These are phyloP conservation scores for Phytophthora agathidicida DNA, from an alignment of 352 stramenopile species.

Conservation along the genomic window DNA sequence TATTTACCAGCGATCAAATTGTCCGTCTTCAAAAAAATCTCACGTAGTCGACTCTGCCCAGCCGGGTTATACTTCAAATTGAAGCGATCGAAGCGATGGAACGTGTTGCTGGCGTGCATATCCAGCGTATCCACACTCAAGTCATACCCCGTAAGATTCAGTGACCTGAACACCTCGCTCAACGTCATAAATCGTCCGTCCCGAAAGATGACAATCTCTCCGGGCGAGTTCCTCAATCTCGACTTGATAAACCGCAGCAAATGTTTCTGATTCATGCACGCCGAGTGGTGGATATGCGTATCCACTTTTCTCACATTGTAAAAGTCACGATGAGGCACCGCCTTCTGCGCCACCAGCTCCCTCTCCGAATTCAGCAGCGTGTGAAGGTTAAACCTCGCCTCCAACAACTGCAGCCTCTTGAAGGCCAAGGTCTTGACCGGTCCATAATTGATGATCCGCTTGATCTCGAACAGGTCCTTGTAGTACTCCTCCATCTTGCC, in stretches of 20 bases:
- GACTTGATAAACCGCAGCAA: conserved; percentile 93
- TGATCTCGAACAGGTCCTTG: conserved; percentile 78
- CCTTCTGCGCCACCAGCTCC: conserved; percentile 95
- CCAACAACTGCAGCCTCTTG: conserved; percentile 90
- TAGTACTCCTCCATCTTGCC: conserved; percentile 69
- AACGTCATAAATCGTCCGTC: conserved; percentile 97
- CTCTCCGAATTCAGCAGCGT: conserved; percentile 95
- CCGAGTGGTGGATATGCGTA: conserved; percentile 98
- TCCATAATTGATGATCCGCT: conserved; percentile 87
- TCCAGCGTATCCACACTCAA: conserved; percentile 99
- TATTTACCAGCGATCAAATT: conserved; percentile 97
- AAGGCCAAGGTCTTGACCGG: conserved; percentile 89
- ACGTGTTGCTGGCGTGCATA: conserved; percentile 99
- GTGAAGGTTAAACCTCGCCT: conserved; percentile 96
- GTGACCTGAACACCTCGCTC: conserved; percentile 93
- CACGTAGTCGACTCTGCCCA: conserved; percentile 93
- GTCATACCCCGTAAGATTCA: conserved; percentile 97
- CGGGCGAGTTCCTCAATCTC: conserved; percentile 75
- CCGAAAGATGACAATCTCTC: conserved; percentile 95
- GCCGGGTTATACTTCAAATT: conserved; percentile 99
- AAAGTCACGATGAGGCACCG: conserved; percentile 98
- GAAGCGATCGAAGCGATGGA: conserved; percentile 99
- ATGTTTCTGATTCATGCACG: conserved; percentile 97
- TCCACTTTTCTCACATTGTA: conserved; percentile 99
- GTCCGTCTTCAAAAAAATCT: conserved; percentile 99